Evolutionary conservation across 108 stramenopile species (phyloP), one percentile per base, ranked within the genome.

Genomic region (Nannochloropsis oceanica): DNA sequence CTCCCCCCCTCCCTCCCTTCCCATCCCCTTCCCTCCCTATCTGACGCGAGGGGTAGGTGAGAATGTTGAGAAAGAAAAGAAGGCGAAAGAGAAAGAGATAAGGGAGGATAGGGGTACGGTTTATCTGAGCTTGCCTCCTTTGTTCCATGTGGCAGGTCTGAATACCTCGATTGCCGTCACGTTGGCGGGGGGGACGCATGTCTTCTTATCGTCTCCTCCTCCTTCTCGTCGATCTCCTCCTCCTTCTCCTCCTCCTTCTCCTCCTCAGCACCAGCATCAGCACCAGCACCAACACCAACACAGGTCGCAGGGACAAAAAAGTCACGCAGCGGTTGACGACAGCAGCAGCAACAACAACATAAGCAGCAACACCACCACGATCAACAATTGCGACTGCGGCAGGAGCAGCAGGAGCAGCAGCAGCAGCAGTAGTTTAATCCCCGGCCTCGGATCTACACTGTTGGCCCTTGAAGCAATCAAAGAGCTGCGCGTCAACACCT

Each of bases 91-190:
- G 1, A 20, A 73, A 73, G n/a, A 73, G 18, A 7, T n/a, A 20
- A 20, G 2, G n/a, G n/a, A 73, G n/a, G n/a, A n/a, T n/a, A 20
- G 18, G 5, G 26, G 24, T 5, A 26, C 26, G 25, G 24, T 81
- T 26, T 81, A 25, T 26, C 11, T 81, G 80, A 81, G 80, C 80
- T 25, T 81, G 8, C 93, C 95, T 1, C 95, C 96, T n/a, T 89
- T 95, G 82, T 97, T 93, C 92, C 96, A 97, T 85, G 92, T 97
- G 44, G 96, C 95, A 24, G 96, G 96, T 7, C 44, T 97, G 2
- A 94, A 90, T 83, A 92, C 94, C 42, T 84, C 92, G 26, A 84
- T 97, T 8, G 95, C 94, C 11, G 92, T 94, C 22, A 84, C 94
- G 22, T 81, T 94, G 86, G 92, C 91, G 25, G 94, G 94, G 18